Base-by-base conservation (phyloP, 2,329 filamentous ascomycete genomes). In the Sarocladiaceae sp. region DNA sequence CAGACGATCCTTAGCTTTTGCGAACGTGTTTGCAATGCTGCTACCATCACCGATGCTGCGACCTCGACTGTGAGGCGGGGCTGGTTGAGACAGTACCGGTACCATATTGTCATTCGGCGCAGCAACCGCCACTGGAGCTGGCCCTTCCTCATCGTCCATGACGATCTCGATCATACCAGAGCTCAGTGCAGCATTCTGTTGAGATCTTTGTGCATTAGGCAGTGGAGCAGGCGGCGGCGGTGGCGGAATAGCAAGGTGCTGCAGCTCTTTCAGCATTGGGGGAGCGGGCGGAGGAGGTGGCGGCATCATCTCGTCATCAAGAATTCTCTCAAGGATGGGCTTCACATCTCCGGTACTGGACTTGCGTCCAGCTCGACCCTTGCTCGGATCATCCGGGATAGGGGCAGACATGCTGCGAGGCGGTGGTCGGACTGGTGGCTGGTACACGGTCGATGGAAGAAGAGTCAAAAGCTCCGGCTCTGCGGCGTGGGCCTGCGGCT, bases 101-200 rank as follows among this genome's bases (percentile, higher is more conserved):
- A 77, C 71, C 36, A 65, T 69, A 36, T 66, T 63, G 54, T 77
- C 75, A 46, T 71, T 69, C 1, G 69, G 71, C 2, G 66, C 64
- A 8, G 68, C 68, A 12, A 62, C 56, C 22, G 17, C 44, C 10
- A 22, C 44, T 12, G 25, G 44, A 13, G 4, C 44, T 12, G 68
- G 49, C 59, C 57, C 11, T 58, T 62, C 58, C 17, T 79, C 74
- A 2, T 83, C 79, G 57, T 86, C 82, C 77, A 83, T 83, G 48
- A 86, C 80, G 55, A 86, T 83, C 63, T 86, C 82, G 57, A 86
- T 84, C 60, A 82, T 77, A 4, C 78, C 81, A 0, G 79, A 77
- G 7, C 72, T 74, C 15, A 73, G 58, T 2, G 72, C 72, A 54
- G 77, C 73, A 55, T 75, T 72, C 42, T 76, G 62, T 7, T 69